Percentiles rank a stretch among this genome's conserved stretches.
These are phyloP conservation scores for Rhizopus microsporus DNA, from an alignment of 371 early-diverging fungal genomes.

Conservation along the genomic window DNA sequence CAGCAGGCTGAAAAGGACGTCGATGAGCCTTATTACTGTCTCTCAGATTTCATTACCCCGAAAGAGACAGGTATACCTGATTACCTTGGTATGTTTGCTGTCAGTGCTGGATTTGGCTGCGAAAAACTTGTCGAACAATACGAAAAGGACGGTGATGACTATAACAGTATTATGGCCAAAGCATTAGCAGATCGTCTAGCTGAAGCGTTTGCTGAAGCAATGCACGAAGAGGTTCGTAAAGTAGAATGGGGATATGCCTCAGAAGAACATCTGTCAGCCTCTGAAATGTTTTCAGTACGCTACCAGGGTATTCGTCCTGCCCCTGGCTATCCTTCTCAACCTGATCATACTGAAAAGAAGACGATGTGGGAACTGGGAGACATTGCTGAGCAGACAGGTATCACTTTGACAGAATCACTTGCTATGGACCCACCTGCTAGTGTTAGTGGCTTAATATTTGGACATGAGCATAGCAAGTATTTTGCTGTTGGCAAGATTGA, in stretches of 20 bases:
- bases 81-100: slow-evolving; percentile 89
- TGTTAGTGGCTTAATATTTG: slow-evolving; percentile 81
- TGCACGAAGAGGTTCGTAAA: slow-evolving; percentile 85
- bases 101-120: slow-evolving; percentile 87
- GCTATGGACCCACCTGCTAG: slow-evolving; percentile 92
- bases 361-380: slow-evolving; percentile 88
- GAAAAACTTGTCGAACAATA: slow-evolving; percentile 77
- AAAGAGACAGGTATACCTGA: slow-evolving; percentile 71
- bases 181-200: slow-evolving; percentile 92
- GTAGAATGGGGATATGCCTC: slow-evolving; percentile 87
- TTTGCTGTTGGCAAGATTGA: slow-evolving; percentile 93
- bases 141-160: slow-evolving; percentile 82
- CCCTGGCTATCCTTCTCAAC: slow-evolving; percentile 87
- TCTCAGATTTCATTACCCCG: slow-evolving; percentile 91
- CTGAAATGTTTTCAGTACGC: slow-evolving; percentile 82
- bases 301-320: slow-evolving; percentile 95
- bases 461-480: slow-evolving; percentile 76
- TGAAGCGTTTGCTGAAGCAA: slow-evolving; percentile 87
- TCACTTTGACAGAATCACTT: slow-evolving; percentile 83
- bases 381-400: slow-evolving; percentile 76
- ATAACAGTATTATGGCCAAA: slow-evolving; percentile 88
- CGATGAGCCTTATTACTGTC: slow-evolving; percentile 81
- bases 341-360: slow-evolving; percentile 89
- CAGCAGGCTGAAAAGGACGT: slow-evolving; percentile 75
- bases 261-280: slow-evolving; percentile 72